Evolutionary conservation across 345 rosid genomes (phyloP).

Genomic region (Sisymbrium irio): DNA sequence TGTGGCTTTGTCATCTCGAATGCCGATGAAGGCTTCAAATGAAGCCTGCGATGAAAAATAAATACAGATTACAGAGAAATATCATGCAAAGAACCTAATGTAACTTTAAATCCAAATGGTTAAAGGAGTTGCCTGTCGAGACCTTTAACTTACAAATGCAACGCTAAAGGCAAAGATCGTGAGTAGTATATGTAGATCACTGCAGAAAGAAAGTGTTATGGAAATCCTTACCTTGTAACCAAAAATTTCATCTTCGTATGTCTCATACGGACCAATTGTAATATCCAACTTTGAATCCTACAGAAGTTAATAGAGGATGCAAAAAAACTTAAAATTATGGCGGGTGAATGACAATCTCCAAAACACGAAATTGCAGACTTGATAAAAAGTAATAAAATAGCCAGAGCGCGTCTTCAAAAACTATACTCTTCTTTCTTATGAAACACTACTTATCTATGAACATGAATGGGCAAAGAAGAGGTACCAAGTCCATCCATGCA

Average conservation of each 20-base stretch:
- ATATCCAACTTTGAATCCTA: conserved; percentile 91
- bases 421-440: not conserved
- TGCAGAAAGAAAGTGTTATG: not conserved
- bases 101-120: not conserved
- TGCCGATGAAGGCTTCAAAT: conserved; percentile 85
- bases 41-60: conserved; percentile 53
- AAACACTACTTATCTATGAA: not conserved
- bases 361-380: not conserved
- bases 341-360: not conserved
- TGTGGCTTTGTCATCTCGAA: conserved; percentile 82
- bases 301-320: conserved; percentile 5
- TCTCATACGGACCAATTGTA: conserved; percentile 96
- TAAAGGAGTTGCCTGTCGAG: not conserved
- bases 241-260: conserved; percentile 86
- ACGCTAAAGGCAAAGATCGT: not conserved
- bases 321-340: not conserved
- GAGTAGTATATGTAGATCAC: not conserved
- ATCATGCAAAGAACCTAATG: not conserved
- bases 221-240: conserved; percentile 76
- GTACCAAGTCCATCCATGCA: conserved; percentile 98
- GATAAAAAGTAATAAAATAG: not conserved
- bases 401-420: not conserved
- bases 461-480: not conserved
- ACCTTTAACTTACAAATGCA: not conserved
- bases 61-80: not conserved